phyloP scores from a whole-genome alignment of 192 early-diverging fungal species.

The Linnemannia exigua region DNA sequence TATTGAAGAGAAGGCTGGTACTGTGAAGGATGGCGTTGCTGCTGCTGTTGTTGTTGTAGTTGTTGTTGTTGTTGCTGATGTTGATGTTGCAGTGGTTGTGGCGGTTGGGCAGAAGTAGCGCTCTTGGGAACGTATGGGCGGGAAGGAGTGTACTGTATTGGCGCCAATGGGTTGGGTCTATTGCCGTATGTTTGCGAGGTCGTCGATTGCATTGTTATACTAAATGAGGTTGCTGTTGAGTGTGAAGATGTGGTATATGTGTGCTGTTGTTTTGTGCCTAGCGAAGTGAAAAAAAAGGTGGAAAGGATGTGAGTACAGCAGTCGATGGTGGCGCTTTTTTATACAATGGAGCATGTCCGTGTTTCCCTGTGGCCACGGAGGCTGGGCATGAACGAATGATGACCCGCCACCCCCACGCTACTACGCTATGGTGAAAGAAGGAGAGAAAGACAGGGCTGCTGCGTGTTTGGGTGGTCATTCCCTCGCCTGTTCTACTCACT shows the following conservation, averaged over 20 bases:
- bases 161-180: constrained; percentile 3
- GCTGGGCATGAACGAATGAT: constrained; percentile 15
- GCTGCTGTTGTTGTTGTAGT: constrained; percentile 9
- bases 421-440: not conserved
- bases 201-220: not conserved
- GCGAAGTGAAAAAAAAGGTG: not conserved
- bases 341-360: not conserved
- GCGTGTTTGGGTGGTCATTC: not conserved
- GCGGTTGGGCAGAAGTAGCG: not conserved
- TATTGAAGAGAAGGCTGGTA: constrained; percentile 24
- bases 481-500: constrained; percentile 4
- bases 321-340: not conserved
- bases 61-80: constrained; percentile 8
- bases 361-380: not conserved
- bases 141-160: constrained; percentile 1
- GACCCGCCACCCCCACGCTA: not conserved
- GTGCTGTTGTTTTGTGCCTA: not conserved
- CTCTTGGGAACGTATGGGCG: not conserved
- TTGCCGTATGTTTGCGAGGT: not conserved
- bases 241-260: not conserved
- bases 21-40: not conserved
- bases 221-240: not conserved
- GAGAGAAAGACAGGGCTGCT: not conserved
- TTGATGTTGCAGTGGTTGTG: not conserved
- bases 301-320: not conserved